A percentile compares a stretch with the other conserved stretches of the same genome.
phyloP scores from a whole-genome alignment of 768 basidiomycete genomes.

The Phaffia tasmanica region DNA sequence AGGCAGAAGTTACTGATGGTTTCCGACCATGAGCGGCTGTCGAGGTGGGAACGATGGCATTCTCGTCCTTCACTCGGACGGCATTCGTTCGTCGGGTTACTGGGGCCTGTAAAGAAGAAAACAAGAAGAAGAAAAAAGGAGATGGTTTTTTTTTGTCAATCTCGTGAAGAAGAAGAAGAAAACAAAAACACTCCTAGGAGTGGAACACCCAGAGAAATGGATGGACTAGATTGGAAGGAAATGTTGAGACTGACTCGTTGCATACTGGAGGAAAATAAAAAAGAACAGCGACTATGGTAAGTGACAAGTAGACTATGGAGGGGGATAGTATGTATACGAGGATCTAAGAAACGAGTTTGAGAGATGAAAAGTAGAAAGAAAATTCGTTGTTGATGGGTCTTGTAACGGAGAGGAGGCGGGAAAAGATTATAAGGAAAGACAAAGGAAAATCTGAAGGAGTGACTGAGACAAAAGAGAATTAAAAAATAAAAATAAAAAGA shows the following conservation, averaged over 20 bases:
- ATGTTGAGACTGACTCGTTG: constrained; percentile 3
- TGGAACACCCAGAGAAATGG: neutral
- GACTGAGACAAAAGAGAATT: too few relatives aligned
- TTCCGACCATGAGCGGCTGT: constrained; percentile 29
- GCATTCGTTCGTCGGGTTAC: constrained; percentile 29
- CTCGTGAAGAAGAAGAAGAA: neutral
- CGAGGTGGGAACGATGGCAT: constrained; percentile 29
- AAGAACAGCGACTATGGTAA: too few relatives aligned
- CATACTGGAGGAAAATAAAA: neutral
- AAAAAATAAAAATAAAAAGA: too few relatives aligned
- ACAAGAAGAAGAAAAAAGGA: neutral
- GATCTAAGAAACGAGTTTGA: neutral
- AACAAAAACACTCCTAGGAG: too few relatives aligned
- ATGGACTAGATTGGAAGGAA: too few relatives aligned
- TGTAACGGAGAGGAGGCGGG: neutral
- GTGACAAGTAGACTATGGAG: too few relatives aligned
- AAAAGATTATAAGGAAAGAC: neutral
- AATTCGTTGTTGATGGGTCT: neutral
- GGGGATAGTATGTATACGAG: neutral
- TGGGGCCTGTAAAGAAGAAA: constrained; percentile 23
- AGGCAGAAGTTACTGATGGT: constrained; percentile 30
- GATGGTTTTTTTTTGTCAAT: neutral
- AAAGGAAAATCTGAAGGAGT: neutral
- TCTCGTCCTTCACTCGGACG: constrained; percentile 33
- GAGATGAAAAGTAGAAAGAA: neutral